Evolutionary conservation across 2,329 filamentous ascomycete genomes (phyloP).

Genomic region (Cyclaneusma minus): DNA sequence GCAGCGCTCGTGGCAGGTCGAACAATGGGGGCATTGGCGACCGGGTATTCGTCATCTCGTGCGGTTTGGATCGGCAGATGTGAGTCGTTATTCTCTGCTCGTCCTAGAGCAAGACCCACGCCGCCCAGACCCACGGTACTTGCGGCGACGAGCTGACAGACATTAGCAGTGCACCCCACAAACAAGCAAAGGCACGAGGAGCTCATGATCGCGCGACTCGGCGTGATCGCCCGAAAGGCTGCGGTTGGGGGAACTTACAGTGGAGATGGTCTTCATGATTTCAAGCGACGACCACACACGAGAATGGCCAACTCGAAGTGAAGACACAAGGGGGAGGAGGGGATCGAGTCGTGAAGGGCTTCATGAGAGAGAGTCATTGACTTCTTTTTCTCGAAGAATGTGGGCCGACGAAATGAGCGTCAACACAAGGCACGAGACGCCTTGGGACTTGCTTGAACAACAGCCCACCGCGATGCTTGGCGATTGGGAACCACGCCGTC

Average conservation of each 20-base stretch:
- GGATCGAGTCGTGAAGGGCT: too few species aligned
- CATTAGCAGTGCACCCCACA: not conserved
- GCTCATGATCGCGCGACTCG: not conserved
- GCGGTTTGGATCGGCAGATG: conserved; percentile 14
- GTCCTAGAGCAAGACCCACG: conserved; percentile 17
- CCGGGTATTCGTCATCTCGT: conserved; percentile 14
- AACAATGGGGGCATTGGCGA: conserved; percentile 10
- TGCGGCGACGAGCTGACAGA: conserved; percentile 18
- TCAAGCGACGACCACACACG: too few species aligned
- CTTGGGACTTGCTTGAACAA: too few species aligned
- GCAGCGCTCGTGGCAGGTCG: conserved; percentile 16
- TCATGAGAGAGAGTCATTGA: too few species aligned
- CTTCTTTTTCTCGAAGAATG: too few species aligned
- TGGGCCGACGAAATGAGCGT: too few species aligned
- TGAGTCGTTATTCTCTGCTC: conserved; percentile 11
- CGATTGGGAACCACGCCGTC: too few species aligned
- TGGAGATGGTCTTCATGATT: conserved; percentile 7
- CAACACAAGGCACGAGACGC: too few species aligned
- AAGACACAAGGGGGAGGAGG: too few species aligned
- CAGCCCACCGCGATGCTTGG: too few species aligned
- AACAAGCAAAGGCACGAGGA: conserved; percentile 5
- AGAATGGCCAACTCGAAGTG: too few species aligned
- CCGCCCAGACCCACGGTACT: conserved; percentile 20
- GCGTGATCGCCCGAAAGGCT: conserved; percentile 1
- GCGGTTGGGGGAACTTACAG: conserved; percentile 4